These are phyloP conservation scores for Heterobasidion parviporum DNA, from an alignment of 1,284 basidiomycete species.

Conservation along the genomic window DNA sequence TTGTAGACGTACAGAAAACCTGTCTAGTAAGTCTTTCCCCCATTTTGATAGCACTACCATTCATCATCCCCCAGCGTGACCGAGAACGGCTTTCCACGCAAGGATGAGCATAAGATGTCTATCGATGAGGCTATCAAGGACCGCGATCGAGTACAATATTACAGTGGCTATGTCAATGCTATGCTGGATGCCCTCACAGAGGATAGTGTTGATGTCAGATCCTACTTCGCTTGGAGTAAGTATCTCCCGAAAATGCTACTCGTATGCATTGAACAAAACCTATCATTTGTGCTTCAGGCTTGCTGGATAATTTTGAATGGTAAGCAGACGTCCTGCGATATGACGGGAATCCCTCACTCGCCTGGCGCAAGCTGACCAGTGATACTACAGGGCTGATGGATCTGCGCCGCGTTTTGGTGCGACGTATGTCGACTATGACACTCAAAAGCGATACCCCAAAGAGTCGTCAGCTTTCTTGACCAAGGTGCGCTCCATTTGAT, in stretches of 20 bases:
- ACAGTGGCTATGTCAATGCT: slow-evolving; percentile 46
- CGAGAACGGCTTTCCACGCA: slow-evolving; percentile 59
- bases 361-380: not conserved
- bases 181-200: slow-evolving; percentile 42
- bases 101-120: slow-evolving; percentile 38
- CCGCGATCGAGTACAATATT: slow-evolving; percentile 52
- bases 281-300: slow-evolving; percentile 21
- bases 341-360: not conserved
- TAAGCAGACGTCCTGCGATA: not conserved
- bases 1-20: slow-evolving; percentile 29
- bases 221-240: slow-evolving; percentile 58
- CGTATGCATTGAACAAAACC: not conserved
- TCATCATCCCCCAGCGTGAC: slow-evolving; percentile 31
- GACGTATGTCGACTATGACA: slow-evolving; percentile 53
- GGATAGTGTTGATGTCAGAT: slow-evolving; percentile 51
- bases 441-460: slow-evolving; percentile 56
- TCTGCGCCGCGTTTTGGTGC: slow-evolving; percentile 48
- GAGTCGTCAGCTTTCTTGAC: slow-evolving; percentile 43
- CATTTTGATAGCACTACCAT: not conserved
- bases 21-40: slow-evolving; percentile 21
- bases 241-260: not conserved
- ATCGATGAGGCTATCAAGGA: slow-evolving; percentile 49
- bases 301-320: slow-evolving; percentile 64
- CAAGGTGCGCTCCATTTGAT: slow-evolving; percentile 13
- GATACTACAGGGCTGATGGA: slow-evolving; percentile 35